phyloP scores from a whole-genome alignment of 305 asterid species.

The Fraxinus sp. region DNA sequence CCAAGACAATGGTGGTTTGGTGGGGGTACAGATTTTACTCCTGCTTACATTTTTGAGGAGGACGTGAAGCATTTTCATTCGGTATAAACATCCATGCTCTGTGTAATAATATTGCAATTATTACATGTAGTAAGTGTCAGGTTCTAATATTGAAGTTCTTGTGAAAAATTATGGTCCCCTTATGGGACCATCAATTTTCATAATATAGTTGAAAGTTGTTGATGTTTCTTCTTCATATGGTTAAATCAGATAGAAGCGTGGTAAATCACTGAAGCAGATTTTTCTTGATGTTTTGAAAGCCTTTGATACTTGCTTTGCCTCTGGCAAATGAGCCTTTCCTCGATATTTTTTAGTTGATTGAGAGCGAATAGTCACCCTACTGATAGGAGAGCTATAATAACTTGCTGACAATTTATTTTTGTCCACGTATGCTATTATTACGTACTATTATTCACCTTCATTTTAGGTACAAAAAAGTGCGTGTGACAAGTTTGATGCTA shows the following conservation, averaged over 20 bases:
- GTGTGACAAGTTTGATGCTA: constrained; percentile 81
- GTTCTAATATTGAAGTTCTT: background rate
- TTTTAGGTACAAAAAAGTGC: constrained; percentile 81
- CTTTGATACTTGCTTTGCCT: background rate
- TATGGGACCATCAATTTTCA: background rate
- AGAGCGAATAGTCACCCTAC: background rate
- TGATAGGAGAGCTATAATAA: background rate
- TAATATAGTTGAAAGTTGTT: constrained; percentile 15
- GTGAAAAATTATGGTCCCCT: background rate
- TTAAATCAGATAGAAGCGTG: background rate
- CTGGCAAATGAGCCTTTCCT: constrained; percentile 17
- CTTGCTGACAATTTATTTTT: background rate
- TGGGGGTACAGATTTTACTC: constrained; percentile 97
- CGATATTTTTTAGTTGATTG: background rate
- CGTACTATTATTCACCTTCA: background rate
- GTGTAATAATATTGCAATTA: constrained; percentile 10
- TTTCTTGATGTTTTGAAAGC: constrained; percentile 1
- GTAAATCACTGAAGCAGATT: background rate
- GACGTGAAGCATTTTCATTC: constrained; percentile 90
- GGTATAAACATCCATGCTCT: constrained; percentile 46
- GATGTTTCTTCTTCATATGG: background rate
- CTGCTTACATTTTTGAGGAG: constrained; percentile 94
- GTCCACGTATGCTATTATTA: background rate
- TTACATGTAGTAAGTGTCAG: constrained; percentile 19
- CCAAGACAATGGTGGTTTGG: constrained; percentile 99